These are phyloP conservation scores for Amylostereum areolatum DNA, from an alignment of 1,284 basidiomycete genomes.

Conservation along the genomic window DNA sequence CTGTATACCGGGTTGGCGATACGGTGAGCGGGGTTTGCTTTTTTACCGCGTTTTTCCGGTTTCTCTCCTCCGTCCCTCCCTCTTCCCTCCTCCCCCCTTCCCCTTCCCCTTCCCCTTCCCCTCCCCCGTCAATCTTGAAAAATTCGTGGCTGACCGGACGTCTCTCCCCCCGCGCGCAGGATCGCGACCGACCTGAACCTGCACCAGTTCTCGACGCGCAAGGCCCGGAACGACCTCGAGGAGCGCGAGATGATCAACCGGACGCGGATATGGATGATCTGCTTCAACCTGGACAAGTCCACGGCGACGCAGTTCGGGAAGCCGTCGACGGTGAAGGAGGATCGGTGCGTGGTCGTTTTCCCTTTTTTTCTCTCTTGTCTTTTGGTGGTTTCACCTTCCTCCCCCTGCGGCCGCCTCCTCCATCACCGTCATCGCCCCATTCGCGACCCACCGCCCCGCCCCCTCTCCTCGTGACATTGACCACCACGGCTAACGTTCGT, in stretches of 20 bases:
- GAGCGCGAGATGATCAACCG: conserved; percentile 80
- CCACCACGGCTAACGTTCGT: background rate
- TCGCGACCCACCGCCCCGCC: conserved; percentile 51
- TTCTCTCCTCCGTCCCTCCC: background rate
- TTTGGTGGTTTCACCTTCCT: conserved; percentile 1
- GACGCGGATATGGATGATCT: conserved; percentile 80
- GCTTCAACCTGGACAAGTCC: conserved; percentile 82
- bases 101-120: no score
- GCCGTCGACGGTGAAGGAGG: conserved; percentile 80
- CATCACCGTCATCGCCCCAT: conserved; percentile 45
- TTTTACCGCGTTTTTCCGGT: background rate
- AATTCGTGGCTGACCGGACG: background rate
- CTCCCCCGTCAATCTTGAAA: no score
- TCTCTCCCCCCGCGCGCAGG: conserved; percentile 21
- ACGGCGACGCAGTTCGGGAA: conserved; percentile 85
- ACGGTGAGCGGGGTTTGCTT: conserved; percentile 34
- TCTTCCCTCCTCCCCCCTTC: background rate
- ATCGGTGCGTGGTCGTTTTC: conserved; percentile 46
- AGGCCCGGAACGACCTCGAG: conserved; percentile 56
- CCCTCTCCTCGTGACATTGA: background rate
- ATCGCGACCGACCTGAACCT: conserved; percentile 84
- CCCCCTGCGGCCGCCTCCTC: background rate
- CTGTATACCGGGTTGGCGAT: conserved; percentile 77
- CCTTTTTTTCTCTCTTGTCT: background rate
- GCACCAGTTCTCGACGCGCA: conserved; percentile 58